Conservation (phyloP, 2,329 filamentous ascomycete species). For the Fusarium proliferatum region DNA sequence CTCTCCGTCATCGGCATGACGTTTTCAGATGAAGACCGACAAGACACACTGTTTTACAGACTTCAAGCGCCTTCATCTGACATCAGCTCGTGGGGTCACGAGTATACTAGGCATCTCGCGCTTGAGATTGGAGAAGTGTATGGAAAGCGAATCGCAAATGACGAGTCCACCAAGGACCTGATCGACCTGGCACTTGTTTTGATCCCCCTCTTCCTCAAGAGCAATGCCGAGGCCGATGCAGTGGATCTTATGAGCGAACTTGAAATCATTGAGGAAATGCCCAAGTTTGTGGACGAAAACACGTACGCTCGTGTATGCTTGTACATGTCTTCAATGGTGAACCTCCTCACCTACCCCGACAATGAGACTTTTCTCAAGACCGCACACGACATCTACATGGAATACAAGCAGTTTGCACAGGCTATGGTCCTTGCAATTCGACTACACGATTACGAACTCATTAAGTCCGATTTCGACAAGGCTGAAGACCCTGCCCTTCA, state of each 20-base stretch:
- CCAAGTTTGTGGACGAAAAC: slow-evolving; percentile 90
- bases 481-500: slow-evolving; percentile 84
- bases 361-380: slow-evolving; percentile 95
- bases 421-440: slow-evolving; percentile 95
- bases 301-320: slow-evolving; percentile 93
- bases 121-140: slow-evolving; percentile 97
- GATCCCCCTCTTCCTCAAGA: slow-evolving; percentile 94
- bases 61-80: slow-evolving; percentile 90
- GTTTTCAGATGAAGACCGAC: slow-evolving; percentile 93
- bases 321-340: slow-evolving; percentile 99
- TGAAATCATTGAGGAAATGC: slow-evolving; percentile 94
- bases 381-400: slow-evolving; percentile 91
- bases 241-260: slow-evolving; percentile 97
- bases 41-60: slow-evolving; percentile 96
- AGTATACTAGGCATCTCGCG: slow-evolving; percentile 95
- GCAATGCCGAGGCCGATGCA: slow-evolving; percentile 97
- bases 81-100: slow-evolving; percentile 97
- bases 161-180: slow-evolving; percentile 85
- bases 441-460: slow-evolving; percentile 86
- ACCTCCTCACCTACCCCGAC: slow-evolving; percentile 95
- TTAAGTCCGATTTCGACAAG: slow-evolving; percentile 82
- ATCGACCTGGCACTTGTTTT: slow-evolving; percentile 85
- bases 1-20: slow-evolving; percentile 99
- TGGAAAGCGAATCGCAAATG: slow-evolving; percentile 84
- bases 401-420: slow-evolving; percentile 92